These are phyloP conservation scores for Phaeosphaeriaceae sp. DNA, from an alignment of 2,329 filamentous ascomycete species.

Conservation along the genomic window DNA sequence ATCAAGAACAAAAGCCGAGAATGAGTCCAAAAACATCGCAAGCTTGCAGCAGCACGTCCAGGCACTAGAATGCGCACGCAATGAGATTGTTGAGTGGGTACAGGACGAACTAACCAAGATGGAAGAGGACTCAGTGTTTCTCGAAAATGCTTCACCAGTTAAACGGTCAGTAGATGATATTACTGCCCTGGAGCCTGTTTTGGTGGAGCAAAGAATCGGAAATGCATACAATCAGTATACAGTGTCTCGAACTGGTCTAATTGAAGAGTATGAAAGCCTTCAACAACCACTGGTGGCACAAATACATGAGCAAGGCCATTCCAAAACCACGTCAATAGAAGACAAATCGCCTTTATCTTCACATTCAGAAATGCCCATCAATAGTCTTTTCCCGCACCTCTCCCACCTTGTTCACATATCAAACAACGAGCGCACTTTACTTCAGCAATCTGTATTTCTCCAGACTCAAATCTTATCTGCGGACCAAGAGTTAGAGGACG, in stretches of 20 bases:
- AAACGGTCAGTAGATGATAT: constrained; percentile 23
- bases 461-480: constrained; percentile 38
- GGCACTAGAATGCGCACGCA: constrained; percentile 54
- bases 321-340: background rate
- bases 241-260: constrained; percentile 25
- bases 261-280: constrained; percentile 29
- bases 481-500: constrained; percentile 37
- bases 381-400: constrained; percentile 39
- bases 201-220: constrained; percentile 34
- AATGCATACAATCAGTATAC: constrained; percentile 42
- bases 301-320: background rate
- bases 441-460: constrained; percentile 45
- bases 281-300: constrained; percentile 10
- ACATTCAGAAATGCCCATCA: constrained; percentile 16
- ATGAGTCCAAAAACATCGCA: background rate
- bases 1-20: constrained; percentile 22
- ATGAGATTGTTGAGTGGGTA: constrained; percentile 59
- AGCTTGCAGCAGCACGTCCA: constrained; percentile 39
- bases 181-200: constrained; percentile 17
- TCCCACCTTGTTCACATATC: constrained; percentile 32
- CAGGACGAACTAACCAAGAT: constrained; percentile 56
- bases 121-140: constrained; percentile 44
- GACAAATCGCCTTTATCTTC: background rate
- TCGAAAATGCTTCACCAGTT: constrained; percentile 43
- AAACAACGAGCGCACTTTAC: constrained; percentile 37